Base-by-base conservation (phyloP, 192 early-diverging fungal genomes). In the Coemansia sp. region DNA sequence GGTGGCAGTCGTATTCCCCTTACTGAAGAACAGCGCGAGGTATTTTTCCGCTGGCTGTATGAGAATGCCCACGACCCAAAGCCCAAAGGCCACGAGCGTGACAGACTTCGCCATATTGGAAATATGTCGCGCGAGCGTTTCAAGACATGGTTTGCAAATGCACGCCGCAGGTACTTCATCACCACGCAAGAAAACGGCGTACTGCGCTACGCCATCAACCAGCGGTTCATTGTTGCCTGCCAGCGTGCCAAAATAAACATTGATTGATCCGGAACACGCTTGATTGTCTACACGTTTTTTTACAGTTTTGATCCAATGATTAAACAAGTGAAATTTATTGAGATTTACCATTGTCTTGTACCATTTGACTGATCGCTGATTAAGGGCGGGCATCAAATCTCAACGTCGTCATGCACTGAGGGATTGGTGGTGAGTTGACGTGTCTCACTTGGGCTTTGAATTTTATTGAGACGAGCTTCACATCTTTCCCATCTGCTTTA, bases 141-240 rank as follows among this genome's bases (percentile, higher is more conserved):
- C 63, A 78, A 78, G 69, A 78, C 75, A 13, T 78, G 75, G 75
- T 78, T 78, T 41, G 75, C 75, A 44, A 78, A 78, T 44, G 75
- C 75, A 9, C 69, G 75, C 25, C 75, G 75, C 75, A 65, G 75
- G 41, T 78, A 78, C 56, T 78, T 78, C 34, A 41, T 53, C 15
- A 41, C 63, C 18, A 55, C 53, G 12, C 43, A 56, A 5, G 54
- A 40, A 13, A 56, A 71, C 37, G 74, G 68, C 55, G 64, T 71
- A 44, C 69, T 71, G 42, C 48, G 17, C 45, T 78, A 78, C 53
- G 37, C 48, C 0, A 34, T 78, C 15, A 78, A 71, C 57, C 58
- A 54, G 43, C 65, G 68, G 52, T 72, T 78, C 45, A 34, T 53
- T 15, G 59, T 63, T 42, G 69, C 61, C 15, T 78, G 75, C 59